Evolutionary conservation across 805 yeast genomes (phyloP), one percentile per base, ranked within the genome.

Genomic region (Saccharomyces paradoxus): DNA sequence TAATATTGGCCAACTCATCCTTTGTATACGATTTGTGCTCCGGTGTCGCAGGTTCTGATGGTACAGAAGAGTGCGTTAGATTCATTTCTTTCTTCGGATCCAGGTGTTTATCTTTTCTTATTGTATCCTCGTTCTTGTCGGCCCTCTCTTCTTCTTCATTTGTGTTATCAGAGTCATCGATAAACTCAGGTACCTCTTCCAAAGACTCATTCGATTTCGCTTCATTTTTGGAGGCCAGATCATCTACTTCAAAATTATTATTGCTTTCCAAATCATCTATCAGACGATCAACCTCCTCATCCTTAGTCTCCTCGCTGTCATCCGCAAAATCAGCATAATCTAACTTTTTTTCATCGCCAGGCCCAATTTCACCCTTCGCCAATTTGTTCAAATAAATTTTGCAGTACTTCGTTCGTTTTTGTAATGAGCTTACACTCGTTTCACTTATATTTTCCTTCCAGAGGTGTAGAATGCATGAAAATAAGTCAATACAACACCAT

Each of bases 1-100:
- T 67, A 54, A 86, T 79, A 17, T 72, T 63, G n/a, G 70, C 62
- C 14, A 86, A 72, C 48, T 79, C 76, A 10, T 71, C 75, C 55
- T 71, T 68, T 8, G 67, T 64, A 8, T 53, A 50, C 29, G 71
- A 49, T 26, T 30, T 27, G 28, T 28, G 32, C 31, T 49, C 48
- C n/a, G 48, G 24, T 41, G 13, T 12, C 24, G 32, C 29, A 13
- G 30, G 14, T 9, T 27, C 29, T 10, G 29, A 4, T 14, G 29
- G 28, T 10, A 12, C 14, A 26, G 27, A 22, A 17, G 28, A 12
- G 14, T 27, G 44, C 12, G 24, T 7, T 3, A 21, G 44, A 9
- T 6, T 3, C 44, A 48, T 51, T 22, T 54, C 52, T 17, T 55
- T 55, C 32, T 46, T 46, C 10, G 12, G 41, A 4, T 30, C 41